A percentile compares a stretch with the other conserved stretches of the same genome.
These are phyloP conservation scores for Alnus rubra DNA, from an alignment of 306 rosid species.

Conservation along the genomic window DNA sequence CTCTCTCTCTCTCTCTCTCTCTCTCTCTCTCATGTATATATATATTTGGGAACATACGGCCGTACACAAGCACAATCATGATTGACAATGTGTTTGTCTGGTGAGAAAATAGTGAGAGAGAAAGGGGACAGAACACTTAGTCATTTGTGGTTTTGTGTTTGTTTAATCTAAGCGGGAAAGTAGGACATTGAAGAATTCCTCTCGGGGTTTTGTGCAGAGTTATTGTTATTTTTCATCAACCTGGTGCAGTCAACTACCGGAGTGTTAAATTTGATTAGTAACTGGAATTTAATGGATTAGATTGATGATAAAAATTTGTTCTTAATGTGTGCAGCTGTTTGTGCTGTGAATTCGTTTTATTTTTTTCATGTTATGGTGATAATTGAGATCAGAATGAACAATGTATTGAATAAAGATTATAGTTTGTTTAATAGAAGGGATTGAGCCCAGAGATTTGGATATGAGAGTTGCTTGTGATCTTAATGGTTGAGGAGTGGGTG, in stretches of 20 bases:
- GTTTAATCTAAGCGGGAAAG: neutral
- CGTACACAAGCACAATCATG: neutral
- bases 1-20: too few relatives aligned
- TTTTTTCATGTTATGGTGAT: neutral
- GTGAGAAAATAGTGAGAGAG: neutral
- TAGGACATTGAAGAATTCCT: neutral
- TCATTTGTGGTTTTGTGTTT: neutral
- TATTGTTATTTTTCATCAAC: neutral
- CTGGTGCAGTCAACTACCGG: neutral
- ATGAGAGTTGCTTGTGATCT: neutral
- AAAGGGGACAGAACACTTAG: neutral
- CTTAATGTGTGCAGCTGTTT: neutral
- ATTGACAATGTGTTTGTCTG: neutral
- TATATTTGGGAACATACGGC: neutral
- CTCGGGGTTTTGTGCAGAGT: neutral
- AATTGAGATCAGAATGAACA: neutral
- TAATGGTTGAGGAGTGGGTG: neutral
- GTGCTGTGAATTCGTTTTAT: neutral
- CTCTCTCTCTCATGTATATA: constrained; percentile 8
- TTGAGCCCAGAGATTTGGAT: too few relatives aligned
- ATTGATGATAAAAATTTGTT: neutral
- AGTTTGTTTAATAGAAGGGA: too few relatives aligned
- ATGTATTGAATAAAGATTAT: too few relatives aligned
- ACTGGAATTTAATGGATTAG: neutral
- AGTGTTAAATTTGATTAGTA: neutral